phyloP scores from a whole-genome alignment of 768 basidiomycete species.

The Suillus lakei region DNA sequence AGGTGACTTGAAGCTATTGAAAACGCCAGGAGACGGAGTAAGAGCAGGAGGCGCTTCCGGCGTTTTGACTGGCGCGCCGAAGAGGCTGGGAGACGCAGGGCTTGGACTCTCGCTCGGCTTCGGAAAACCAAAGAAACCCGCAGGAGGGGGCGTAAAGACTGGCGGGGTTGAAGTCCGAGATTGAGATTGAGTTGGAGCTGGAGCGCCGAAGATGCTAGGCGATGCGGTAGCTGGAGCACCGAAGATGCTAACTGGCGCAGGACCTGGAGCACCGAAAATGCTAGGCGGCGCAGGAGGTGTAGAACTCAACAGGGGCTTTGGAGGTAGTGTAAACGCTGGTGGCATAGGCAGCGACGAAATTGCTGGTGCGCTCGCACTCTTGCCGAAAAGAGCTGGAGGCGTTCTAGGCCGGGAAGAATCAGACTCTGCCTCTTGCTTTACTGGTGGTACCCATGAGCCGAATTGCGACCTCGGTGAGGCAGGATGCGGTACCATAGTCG shows the following conservation, averaged over 20 bases:
- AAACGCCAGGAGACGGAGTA: conserved; percentile 19
- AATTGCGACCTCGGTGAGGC: conserved; percentile 46
- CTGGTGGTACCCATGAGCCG: conserved; percentile 35
- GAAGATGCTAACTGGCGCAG: conserved; percentile 10
- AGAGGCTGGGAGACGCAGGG: conserved; percentile 8
- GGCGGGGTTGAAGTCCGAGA: background rate
- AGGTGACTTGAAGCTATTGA: conserved; percentile 10
- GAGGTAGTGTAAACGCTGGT: conserved; percentile 7
- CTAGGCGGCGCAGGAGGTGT: conserved; percentile 12
- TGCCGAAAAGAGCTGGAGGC: conserved; percentile 46
- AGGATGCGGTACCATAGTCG: conserved; percentile 37
- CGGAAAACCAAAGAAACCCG: conserved; percentile 1
- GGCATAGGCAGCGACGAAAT: conserved; percentile 18
- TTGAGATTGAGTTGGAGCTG: background rate
- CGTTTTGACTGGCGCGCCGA: conserved; percentile 12
- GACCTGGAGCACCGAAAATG: conserved; percentile 11
- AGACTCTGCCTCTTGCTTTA: conserved; percentile 28
- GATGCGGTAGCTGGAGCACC: conserved; percentile 5
- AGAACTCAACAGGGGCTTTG: conserved; percentile 12
- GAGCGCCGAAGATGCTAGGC: background rate
- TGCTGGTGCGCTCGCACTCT: conserved; percentile 26
- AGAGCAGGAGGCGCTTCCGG: conserved; percentile 11
- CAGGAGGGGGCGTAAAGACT: background rate
- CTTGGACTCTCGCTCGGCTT: conserved; percentile 11
- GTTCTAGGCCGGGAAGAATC: conserved; percentile 47